phyloP scores from a whole-genome alignment of 2,329 filamentous ascomycete species.

The Diaporthe sp. region DNA sequence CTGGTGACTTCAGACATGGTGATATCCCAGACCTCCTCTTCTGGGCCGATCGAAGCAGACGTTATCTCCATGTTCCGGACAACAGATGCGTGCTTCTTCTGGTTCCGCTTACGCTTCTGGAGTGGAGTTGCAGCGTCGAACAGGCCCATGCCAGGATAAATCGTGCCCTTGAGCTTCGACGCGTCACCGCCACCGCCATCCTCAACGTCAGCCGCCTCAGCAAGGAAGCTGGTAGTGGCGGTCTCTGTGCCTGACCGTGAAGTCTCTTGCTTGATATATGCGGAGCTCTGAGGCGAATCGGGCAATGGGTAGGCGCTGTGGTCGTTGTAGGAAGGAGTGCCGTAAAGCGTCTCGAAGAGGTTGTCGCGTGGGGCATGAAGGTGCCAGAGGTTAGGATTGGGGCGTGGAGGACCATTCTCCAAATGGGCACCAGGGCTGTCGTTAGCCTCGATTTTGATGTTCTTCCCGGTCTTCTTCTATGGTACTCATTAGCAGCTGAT shows the following conservation, averaged over 20 bases:
- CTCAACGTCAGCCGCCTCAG: constrained; percentile 47
- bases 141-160: constrained; percentile 84
- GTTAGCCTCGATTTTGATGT: constrained; percentile 29
- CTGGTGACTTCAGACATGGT: constrained; percentile 63
- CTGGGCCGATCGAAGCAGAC: constrained; percentile 74
- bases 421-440: not conserved
- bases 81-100: constrained; percentile 82
- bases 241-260: constrained; percentile 45
- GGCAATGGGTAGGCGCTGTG: constrained; percentile 26
- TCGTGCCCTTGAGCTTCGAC: constrained; percentile 76
- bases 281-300: constrained; percentile 28
- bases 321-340: constrained; percentile 18
- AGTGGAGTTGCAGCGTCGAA: constrained; percentile 84
- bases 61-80: constrained; percentile 75
- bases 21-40: constrained; percentile 74
- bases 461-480: constrained; percentile 29
- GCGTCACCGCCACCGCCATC: constrained; percentile 52
- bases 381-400: constrained; percentile 33
- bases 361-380: constrained; percentile 12
- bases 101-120: constrained; percentile 82
- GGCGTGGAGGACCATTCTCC: not conserved
- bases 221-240: constrained; percentile 1
- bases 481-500: not conserved
- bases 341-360: constrained; percentile 9
- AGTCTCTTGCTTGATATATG: constrained; percentile 42